These are phyloP conservation scores for Xylaria bambusicola DNA, from an alignment of 495 filamentous ascomycete genomes.

Conservation along the genomic window DNA sequence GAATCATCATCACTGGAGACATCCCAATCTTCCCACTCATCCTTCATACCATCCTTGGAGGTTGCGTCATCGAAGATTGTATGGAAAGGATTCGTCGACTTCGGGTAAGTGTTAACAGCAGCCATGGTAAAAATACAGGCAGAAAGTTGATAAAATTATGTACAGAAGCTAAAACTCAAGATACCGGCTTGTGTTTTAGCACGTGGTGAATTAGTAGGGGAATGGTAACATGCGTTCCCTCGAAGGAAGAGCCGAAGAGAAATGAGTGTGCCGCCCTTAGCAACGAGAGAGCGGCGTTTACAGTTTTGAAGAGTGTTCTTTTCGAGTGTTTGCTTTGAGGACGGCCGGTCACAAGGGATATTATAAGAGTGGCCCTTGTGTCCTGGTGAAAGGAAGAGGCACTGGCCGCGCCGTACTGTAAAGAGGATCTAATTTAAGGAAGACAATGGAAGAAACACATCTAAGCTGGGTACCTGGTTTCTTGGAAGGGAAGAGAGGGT, in stretches of 20 bases:
- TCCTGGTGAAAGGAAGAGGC: conserved; percentile 1
- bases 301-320: background rate
- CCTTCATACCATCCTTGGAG: conserved; percentile 28
- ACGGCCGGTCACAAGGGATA: background rate
- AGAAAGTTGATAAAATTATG: conserved; percentile 8
- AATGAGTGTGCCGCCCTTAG: background rate
- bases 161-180: conserved; percentile 26
- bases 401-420: background rate
- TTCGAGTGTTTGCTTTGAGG: background rate
- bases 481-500: background rate
- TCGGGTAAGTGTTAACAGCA: conserved; percentile 13
- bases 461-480: background rate
- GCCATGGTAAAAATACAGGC: conserved; percentile 24
- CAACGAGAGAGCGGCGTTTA: conserved; percentile 1
- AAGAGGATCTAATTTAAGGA: conserved; percentile 3
- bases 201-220: background rate
- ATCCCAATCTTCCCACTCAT: conserved; percentile 54
- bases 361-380: conserved; percentile 1
- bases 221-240: background rate
- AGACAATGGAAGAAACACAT: conserved; percentile 9
- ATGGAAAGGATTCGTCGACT: conserved; percentile 21
- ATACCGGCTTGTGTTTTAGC: conserved; percentile 29
- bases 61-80: conserved; percentile 6
- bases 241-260: background rate
- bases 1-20: conserved; percentile 39